These are phyloP conservation scores for Leishmania turanica DNA, from an alignment of 208 protist species.

Conservation along the genomic window DNA sequence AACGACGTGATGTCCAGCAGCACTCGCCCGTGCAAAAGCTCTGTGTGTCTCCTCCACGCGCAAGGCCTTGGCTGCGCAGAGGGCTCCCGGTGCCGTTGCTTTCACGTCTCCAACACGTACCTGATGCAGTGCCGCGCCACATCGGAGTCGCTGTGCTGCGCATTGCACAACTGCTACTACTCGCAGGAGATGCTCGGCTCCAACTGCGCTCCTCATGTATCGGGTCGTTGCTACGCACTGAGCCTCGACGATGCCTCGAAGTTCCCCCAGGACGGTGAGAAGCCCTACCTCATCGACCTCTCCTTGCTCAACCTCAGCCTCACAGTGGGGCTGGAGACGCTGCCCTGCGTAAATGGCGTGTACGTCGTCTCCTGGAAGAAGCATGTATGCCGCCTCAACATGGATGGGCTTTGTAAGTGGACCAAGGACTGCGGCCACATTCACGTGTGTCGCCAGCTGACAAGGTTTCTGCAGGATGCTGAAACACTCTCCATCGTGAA, in stretches of 20 bases:
- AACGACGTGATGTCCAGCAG: slow-evolving; percentile 53
- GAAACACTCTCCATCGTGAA: slow-evolving; percentile 37
- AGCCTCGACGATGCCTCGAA: slow-evolving; percentile 36
- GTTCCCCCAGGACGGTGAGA: slow-evolving; percentile 24
- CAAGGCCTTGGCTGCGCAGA: slow-evolving; percentile 36
- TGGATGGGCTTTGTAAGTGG: slow-evolving; percentile 60
- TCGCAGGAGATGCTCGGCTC: slow-evolving; percentile 51
- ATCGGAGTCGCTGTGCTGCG: slow-evolving; percentile 46
- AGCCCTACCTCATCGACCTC: slow-evolving; percentile 37
- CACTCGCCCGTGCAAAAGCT: slow-evolving; percentile 52
- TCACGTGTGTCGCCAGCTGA: slow-evolving; percentile 49
- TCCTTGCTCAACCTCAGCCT: slow-evolving; percentile 43
- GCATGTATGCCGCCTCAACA: slow-evolving; percentile 48
- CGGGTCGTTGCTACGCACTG: slow-evolving; percentile 33
- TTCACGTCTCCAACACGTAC: slow-evolving; percentile 47
- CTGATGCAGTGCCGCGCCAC: slow-evolving; percentile 39
- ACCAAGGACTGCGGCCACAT: slow-evolving; percentile 68
- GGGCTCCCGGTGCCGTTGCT: slow-evolving; percentile 38
- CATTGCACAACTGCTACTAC: slow-evolving; percentile 64
- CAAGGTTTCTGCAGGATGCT: slow-evolving; percentile 30
- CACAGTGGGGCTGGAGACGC: slow-evolving; percentile 49
- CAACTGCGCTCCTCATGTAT: slow-evolving; percentile 40
- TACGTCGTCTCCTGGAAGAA: slow-evolving; percentile 48
- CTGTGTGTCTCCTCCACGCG: slow-evolving; percentile 42
- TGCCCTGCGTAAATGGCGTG: slow-evolving; percentile 31